Conservation (phyloP, 345 rosid species). For the Kernera saxatilis region DNA sequence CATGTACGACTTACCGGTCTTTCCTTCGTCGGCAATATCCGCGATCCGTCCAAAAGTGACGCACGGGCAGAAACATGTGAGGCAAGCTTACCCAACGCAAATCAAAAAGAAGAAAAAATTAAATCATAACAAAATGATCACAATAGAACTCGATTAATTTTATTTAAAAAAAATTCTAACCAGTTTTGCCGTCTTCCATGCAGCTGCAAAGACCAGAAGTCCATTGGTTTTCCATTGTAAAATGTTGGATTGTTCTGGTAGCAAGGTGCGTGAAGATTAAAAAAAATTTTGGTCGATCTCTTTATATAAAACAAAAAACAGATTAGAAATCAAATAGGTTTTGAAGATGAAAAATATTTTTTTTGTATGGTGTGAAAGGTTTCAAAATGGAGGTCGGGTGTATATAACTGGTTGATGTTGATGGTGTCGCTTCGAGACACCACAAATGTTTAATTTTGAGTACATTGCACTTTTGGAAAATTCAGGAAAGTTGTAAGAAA, state of each 20-base stretch:
- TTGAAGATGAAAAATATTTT: neutral
- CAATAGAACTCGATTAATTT: neutral
- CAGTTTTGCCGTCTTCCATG: slow-evolving; percentile 15
- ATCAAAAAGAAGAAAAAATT: neutral
- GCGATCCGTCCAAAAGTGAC: slow-evolving; percentile 52
- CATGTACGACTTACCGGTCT: slow-evolving; percentile 28
- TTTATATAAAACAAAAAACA: too few species aligned
- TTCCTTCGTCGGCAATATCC: slow-evolving; percentile 57
- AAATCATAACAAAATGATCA: neutral
- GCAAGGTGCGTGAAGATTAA: too few species aligned
- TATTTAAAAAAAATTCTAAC: neutral
- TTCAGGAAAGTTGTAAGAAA: neutral
- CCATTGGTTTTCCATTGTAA: slow-evolving; percentile 22
- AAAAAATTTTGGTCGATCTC: too few species aligned
- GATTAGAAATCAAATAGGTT: too few species aligned
- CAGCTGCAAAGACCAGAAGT: slow-evolving; percentile 24
- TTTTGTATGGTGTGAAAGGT: neutral
- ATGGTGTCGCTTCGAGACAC: neutral
- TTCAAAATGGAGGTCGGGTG: neutral
- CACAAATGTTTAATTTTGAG: neutral
- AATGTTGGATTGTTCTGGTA: too few species aligned
- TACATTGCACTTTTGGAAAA: neutral
- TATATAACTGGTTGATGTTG: neutral
- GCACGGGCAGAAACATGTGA: slow-evolving; percentile 18
- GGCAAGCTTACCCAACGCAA: slow-evolving; percentile 8